Evolutionary conservation across 805 yeast genomes (phyloP).

Genomic region (Saturnispora silvae): DNA sequence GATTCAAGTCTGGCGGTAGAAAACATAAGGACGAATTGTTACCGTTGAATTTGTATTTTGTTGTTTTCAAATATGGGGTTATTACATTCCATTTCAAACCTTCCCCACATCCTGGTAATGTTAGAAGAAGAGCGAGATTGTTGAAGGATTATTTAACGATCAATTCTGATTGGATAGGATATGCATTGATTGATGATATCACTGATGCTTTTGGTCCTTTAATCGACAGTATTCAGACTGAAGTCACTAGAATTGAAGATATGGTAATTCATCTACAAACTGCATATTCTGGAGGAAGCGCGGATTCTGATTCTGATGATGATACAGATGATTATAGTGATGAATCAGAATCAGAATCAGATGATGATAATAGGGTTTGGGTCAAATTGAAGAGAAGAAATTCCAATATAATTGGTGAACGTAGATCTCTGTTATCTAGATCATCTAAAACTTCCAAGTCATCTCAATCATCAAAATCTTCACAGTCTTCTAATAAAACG

Average conservation of each 20-base stretch:
- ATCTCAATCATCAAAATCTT: constrained; percentile 16
- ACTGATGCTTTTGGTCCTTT: constrained; percentile 97
- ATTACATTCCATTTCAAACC: constrained; percentile 90
- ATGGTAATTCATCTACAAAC: constrained; percentile 82
- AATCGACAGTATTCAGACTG: constrained; percentile 89
- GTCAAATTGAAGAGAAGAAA: constrained; percentile 22
- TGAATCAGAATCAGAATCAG: constrained; percentile 32
- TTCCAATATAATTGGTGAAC: constrained; percentile 21
- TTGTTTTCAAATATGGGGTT: constrained; percentile 86
- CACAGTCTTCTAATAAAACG: constrained; percentile 30
- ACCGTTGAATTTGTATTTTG: constrained; percentile 86
- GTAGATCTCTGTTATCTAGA: constrained; percentile 11
- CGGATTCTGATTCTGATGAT: constrained; percentile 34
- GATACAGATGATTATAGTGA: constrained; percentile 35
- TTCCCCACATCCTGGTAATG: constrained; percentile 93
- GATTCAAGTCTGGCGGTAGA: constrained; percentile 4
- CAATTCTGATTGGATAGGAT: constrained; percentile 93
- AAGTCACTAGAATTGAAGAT: constrained; percentile 90
- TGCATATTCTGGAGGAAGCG: constrained; percentile 38
- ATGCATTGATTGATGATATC: constrained; percentile 91
- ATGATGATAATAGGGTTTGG: constrained; percentile 25
- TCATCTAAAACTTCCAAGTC: constrained; percentile 13
- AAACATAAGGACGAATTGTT: constrained; percentile 48
- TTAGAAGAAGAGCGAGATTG: constrained; percentile 83
- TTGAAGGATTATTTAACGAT: constrained; percentile 82